Percentiles rank a stretch among this genome's conserved stretches.
These are phyloP conservation scores for Phytophthora sp. DNA, from an alignment of 352 stramenopile genomes.

Conservation along the genomic window DNA sequence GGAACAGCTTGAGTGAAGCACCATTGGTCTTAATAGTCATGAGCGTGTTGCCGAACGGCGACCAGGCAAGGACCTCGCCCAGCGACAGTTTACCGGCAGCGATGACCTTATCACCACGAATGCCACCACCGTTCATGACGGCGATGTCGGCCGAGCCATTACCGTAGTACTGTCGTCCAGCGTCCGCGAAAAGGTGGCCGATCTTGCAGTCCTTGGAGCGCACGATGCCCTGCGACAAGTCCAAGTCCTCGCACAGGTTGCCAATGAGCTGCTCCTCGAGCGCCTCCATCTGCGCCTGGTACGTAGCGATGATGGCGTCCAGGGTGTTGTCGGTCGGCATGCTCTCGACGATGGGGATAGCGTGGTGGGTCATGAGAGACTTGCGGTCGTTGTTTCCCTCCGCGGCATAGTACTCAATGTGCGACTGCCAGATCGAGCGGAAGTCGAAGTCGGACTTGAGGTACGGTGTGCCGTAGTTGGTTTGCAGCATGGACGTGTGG, in stretches of 20 bases:
- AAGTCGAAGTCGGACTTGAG: constrained; percentile 80
- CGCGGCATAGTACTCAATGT: constrained; percentile 63
- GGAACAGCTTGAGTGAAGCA: constrained; percentile 63
- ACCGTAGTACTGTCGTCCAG: constrained; percentile 57
- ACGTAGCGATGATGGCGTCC: constrained; percentile 58
- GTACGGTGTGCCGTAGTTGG: constrained; percentile 74
- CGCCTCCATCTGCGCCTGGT: constrained; percentile 44
- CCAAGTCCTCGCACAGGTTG: constrained; percentile 56
- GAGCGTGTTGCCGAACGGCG: constrained; percentile 72
- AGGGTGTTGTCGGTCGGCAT: constrained; percentile 59
- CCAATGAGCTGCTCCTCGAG: constrained; percentile 57
- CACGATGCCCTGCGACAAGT: constrained; percentile 60
- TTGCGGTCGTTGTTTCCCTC: constrained; percentile 33
- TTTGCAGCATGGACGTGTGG: constrained; percentile 78
- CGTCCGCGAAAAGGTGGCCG: constrained; percentile 62
- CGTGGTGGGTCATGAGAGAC: constrained; percentile 58
- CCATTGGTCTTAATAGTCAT: constrained; percentile 67
- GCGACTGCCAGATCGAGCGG: constrained; percentile 66
- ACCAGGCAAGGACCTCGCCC: constrained; percentile 67
- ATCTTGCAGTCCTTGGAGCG: constrained; percentile 58
- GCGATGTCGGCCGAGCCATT: constrained; percentile 52
- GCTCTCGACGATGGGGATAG: constrained; percentile 62
- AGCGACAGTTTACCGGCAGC: constrained; percentile 53
- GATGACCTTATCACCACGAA: constrained; percentile 69
- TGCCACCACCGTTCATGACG: constrained; percentile 71